These are phyloP conservation scores for Monosporozyma unispora DNA, from an alignment of 805 yeast species.

Conservation along the genomic window DNA sequence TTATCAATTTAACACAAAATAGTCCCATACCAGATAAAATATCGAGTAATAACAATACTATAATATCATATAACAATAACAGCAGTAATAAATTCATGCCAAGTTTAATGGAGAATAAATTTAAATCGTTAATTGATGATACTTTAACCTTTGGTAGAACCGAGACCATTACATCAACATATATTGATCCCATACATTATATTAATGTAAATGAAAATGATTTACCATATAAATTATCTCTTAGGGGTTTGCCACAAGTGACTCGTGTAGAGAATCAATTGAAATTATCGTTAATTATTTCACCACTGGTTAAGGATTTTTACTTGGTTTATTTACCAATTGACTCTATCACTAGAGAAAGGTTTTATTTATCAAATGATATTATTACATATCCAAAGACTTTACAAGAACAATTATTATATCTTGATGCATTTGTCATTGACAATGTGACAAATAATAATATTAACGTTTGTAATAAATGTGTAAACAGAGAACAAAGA, in stretches of 20 bases:
- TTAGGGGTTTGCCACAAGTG: slow-evolving; percentile 54
- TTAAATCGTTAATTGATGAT: slow-evolving; percentile 6
- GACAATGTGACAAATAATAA: slow-evolving; percentile 41
- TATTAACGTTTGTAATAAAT: slow-evolving; percentile 79
- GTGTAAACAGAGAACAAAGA: slow-evolving; percentile 87
- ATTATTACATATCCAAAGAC: slow-evolving; percentile 35
- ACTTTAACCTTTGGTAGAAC: slow-evolving; percentile 12
- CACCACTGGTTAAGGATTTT: slow-evolving; percentile 66
- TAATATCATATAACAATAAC: background rate
- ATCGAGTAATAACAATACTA: background rate
- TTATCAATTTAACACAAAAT: background rate
- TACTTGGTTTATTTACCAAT: slow-evolving; percentile 70
- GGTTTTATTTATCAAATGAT: slow-evolving; percentile 54
- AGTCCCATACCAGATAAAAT: background rate
- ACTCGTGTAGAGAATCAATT: slow-evolving; percentile 96
- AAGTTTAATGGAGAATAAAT: background rate
- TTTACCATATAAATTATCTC: background rate
- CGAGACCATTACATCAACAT: background rate
- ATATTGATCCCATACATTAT: background rate
- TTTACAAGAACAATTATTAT: slow-evolving; percentile 46
- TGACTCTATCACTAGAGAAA: slow-evolving; percentile 81
- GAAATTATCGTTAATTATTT: slow-evolving; percentile 56
- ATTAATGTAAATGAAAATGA: background rate
- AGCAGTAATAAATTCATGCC: background rate
- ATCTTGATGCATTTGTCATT: slow-evolving; percentile 73